Evolutionary conservation across 2,329 filamentous ascomycete species (phyloP), one percentile per base, ranked within the genome.

Genomic region (Geoglossum cookeanum): DNA sequence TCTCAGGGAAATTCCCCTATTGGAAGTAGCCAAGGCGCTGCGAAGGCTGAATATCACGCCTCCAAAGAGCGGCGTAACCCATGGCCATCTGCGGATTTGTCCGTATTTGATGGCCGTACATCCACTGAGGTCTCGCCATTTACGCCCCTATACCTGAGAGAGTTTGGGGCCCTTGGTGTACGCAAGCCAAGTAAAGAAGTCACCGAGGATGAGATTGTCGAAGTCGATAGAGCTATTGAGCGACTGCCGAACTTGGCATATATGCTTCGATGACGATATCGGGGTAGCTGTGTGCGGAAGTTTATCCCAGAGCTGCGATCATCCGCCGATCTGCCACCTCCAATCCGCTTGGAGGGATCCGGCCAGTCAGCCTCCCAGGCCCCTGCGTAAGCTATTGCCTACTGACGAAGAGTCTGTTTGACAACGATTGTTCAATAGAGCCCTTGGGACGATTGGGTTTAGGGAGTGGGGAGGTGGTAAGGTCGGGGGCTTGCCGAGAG

Each of bases 171-270:
- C 15, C 13, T 53, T 15, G 33, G n/a, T 22, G 29, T 47, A 7
- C 32, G 8, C 32, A 44, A 55, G 32, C 33, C 32, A 55, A 44
- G 8, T 3, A 27, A 29, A 17, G 37, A 44, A 27, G 2, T n/a
- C 8, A 5, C 11, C 13, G 54, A 45, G 22, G 54, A 55, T 44
- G 27, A 39, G 13, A 55, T 55, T 9, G 33, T 29, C 27, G 37
- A 47, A 5, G 33, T 29, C 27, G 37, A 47, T 7, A 55, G 29
- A 13, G 5, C 29, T 13, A 55, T 44, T 15, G n/a, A 15, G 29
- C 35, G 35, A n/a, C 35, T 55, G n/a, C 54, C 54, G 11, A 27
- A 55, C n/a, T 30, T 55, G 17, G 15, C 33, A n/a, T 55, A 55
- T 27, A 55, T 55, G 54, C 54, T 55, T 27, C 33, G 39, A 17